Evolutionary conservation across 2,329 filamentous ascomycete species (phyloP).

Genomic region (Ophiostoma fasciatum): DNA sequence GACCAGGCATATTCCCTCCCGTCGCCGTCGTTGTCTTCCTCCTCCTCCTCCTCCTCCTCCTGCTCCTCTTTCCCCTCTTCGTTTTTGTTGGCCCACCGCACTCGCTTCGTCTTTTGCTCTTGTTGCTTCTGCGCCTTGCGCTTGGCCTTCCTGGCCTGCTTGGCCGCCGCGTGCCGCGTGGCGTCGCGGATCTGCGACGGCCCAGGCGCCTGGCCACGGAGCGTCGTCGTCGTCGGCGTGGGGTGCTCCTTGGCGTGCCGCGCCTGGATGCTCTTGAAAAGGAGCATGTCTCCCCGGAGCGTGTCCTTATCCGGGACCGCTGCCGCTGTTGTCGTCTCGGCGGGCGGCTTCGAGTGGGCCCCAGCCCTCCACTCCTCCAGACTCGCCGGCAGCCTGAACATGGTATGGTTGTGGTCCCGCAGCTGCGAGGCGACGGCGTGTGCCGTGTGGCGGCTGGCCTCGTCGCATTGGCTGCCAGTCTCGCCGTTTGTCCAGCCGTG

Average conservation of each 20-base stretch:
- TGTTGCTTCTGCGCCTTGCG: not conserved
- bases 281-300: not conserved
- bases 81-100: too few species aligned
- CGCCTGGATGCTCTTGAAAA: conserved; percentile 4
- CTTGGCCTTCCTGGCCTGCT: not conserved
- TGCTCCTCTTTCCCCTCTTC: not conserved
- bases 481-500: too few species aligned
- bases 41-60: not conserved
- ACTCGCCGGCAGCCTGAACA: not conserved
- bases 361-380: not conserved
- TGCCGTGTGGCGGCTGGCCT: too few species aligned
- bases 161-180: not conserved
- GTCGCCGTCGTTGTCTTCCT: not conserved
- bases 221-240: too few species aligned
- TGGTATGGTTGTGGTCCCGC: not conserved
- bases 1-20: not conserved
- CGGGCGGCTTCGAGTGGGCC: not conserved
- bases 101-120: not conserved
- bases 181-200: conserved; percentile 1
- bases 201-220: not conserved
- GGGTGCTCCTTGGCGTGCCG: not conserved
- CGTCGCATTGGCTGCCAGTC: too few species aligned
- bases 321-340: too few species aligned
- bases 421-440: not conserved
- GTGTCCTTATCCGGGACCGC: too few species aligned